Conservation (phyloP, 306 rosid species). For the Astragalus membranaceus region DNA sequence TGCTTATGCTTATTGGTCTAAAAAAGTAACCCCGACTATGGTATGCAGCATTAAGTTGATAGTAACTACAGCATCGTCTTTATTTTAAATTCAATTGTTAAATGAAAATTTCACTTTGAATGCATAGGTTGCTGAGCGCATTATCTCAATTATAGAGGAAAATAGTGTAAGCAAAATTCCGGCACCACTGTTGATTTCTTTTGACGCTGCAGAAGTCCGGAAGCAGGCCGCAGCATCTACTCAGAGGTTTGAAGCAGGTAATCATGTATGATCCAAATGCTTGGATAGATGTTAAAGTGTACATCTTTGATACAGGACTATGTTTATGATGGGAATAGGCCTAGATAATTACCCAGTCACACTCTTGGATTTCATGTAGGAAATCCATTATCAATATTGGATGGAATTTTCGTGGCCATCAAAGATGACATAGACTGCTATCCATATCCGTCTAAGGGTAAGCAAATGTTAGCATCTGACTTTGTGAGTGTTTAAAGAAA, state of each 20-base stretch:
- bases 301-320: background rate
- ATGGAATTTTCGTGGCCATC: slow-evolving; percentile 89
- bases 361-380: slow-evolving; percentile 41
- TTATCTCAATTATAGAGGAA: slow-evolving; percentile 62
- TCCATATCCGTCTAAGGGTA: slow-evolving; percentile 83
- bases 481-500: background rate
- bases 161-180: slow-evolving; percentile 45
- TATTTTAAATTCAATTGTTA: slow-evolving; percentile 12
- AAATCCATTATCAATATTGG: slow-evolving; percentile 78
- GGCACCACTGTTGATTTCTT: slow-evolving; percentile 67
- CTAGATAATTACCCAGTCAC: background rate
- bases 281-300: background rate
- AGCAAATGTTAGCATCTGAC: slow-evolving; percentile 15
- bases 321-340: slow-evolving; percentile 7
- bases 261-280: slow-evolving; percentile 20
- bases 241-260: slow-evolving; percentile 84
- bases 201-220: slow-evolving; percentile 68
- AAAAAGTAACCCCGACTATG: slow-evolving; percentile 64
- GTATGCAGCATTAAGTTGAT: slow-evolving; percentile 39
- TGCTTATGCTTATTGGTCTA: slow-evolving; percentile 76
- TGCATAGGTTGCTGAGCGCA: slow-evolving; percentile 64
- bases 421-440: slow-evolving; percentile 94
- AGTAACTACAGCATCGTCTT: background rate
- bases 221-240: slow-evolving; percentile 87
- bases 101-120: slow-evolving; percentile 4